Conservation (phyloP, 1,284 basidiomycete species). For the Ustanciosporium gigantosporum region DNA sequence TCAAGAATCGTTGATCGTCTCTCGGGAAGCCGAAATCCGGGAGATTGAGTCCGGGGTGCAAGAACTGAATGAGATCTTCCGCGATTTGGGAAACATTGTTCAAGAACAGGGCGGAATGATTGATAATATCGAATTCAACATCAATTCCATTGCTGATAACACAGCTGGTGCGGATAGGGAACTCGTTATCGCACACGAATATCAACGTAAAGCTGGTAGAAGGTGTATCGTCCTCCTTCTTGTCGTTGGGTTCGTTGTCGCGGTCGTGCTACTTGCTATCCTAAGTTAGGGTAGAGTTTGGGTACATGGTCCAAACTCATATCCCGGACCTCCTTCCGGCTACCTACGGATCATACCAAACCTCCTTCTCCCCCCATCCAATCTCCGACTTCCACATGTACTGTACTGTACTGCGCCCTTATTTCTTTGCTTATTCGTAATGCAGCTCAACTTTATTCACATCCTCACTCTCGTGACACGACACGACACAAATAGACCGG, state of each 20-base stretch:
- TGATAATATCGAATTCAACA: constrained; percentile 95
- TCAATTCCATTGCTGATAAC: constrained; percentile 81
- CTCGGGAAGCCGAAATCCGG: constrained; percentile 90
- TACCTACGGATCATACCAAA: too few species aligned
- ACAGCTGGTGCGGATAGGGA: constrained; percentile 84
- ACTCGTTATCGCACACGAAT: constrained; percentile 84
- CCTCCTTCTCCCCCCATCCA: too few species aligned
- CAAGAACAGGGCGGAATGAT: constrained; percentile 93
- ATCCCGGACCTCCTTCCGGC: too few species aligned
- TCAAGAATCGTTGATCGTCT: constrained; percentile 92
- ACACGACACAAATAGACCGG: too few species aligned
- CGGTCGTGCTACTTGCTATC: constrained; percentile 81
- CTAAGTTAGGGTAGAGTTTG: constrained; percentile 18
- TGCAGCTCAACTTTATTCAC: too few species aligned
- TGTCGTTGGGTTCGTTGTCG: constrained; percentile 81
- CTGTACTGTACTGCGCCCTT: too few species aligned
- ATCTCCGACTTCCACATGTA: too few species aligned
- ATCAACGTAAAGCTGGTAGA: constrained; percentile 90
- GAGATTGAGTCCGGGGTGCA: constrained; percentile 98
- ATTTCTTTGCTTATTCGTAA: too few species aligned
- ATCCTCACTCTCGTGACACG: too few species aligned
- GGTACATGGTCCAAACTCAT: too few species aligned
- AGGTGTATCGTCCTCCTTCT: constrained; percentile 87
- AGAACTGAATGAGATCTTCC: constrained; percentile 94
- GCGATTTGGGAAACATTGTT: constrained; percentile 91